A percentile compares a stretch with the other conserved stretches of the same genome.
Evolutionary conservation across 345 rosid species (phyloP).

Genomic region (Isatis tinctoria): DNA sequence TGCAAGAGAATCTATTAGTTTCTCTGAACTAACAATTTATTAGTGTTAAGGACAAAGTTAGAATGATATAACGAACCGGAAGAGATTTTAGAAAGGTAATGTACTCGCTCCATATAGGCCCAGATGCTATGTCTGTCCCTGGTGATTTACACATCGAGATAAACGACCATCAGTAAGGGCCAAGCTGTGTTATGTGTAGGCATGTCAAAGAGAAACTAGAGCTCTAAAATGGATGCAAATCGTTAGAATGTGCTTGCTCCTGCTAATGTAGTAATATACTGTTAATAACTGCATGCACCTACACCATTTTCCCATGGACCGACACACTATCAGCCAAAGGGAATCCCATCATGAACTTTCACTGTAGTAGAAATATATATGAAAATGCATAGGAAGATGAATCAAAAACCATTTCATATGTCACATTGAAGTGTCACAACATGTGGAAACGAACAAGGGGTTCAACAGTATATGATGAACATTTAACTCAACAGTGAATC

Average conservation of each 20-base stretch:
- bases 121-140: constrained; percentile 91
- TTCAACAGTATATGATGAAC: neutral
- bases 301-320: neutral
- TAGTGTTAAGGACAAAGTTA: neutral
- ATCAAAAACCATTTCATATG: neutral
- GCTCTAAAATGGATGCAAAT: constrained; percentile 1
- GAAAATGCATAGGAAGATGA: constrained; percentile 9
- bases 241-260: neutral
- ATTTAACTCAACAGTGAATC: neutral
- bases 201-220: constrained; percentile 1
- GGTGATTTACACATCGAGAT: constrained; percentile 35
- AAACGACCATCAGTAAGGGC: constrained; percentile 12
- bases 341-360: neutral
- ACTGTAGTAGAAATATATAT: neutral
- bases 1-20: constrained; percentile 36
- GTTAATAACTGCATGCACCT: neutral
- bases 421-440: neutral
- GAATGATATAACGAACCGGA: constrained; percentile 58
- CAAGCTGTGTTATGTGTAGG: neutral
- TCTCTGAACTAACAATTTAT: neutral
- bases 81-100: constrained; percentile 71
- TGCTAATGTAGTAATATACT: neutral
- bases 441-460: neutral
- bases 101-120: constrained; percentile 94
- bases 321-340: constrained; percentile 1